A percentile compares a stretch with the other conserved stretches of the same genome.
Evolutionary conservation across 2,329 filamentous ascomycete species (phyloP).

Genomic region (Colletotrichum agaves): DNA sequence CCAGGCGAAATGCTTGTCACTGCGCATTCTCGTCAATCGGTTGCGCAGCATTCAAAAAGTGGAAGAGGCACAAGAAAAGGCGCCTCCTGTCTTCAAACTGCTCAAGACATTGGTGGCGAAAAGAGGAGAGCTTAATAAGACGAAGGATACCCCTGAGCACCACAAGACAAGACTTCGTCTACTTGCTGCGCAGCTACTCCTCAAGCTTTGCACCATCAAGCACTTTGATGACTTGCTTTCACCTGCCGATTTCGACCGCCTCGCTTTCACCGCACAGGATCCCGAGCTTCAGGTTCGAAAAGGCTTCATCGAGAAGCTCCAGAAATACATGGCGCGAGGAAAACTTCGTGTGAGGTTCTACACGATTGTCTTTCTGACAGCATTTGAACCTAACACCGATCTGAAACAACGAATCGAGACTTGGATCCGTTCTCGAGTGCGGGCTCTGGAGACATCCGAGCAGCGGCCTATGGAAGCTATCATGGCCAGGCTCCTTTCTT

Average conservation of each 20-base stretch:
- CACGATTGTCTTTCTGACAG: slow-evolving; percentile 87
- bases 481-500: slow-evolving; percentile 84
- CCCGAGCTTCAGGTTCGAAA: slow-evolving; percentile 77
- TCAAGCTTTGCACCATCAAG: slow-evolving; percentile 86
- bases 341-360: slow-evolving; percentile 83
- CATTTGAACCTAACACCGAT: slow-evolving; percentile 84
- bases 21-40: slow-evolving; percentile 88
- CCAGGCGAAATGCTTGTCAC: slow-evolving; percentile 82
- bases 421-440: slow-evolving; percentile 87
- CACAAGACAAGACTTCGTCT: slow-evolving; percentile 87
- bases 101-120: slow-evolving; percentile 80
- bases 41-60: slow-evolving; percentile 70
- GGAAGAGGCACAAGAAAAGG: slow-evolving; percentile 66
- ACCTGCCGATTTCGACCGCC: slow-evolving; percentile 79
- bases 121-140: slow-evolving; percentile 83
- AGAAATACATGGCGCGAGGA: slow-evolving; percentile 85
- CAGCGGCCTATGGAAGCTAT: slow-evolving; percentile 80
- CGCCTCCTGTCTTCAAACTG: slow-evolving; percentile 78
- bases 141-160: slow-evolving; percentile 76
- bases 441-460: slow-evolving; percentile 69
- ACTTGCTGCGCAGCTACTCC: slow-evolving; percentile 79
- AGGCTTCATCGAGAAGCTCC: slow-evolving; percentile 84
- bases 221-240: slow-evolving; percentile 80
- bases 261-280: slow-evolving; percentile 87
- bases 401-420: slow-evolving; percentile 82